Evolutionary conservation across 1,284 basidiomycete genomes (phyloP).

Genomic region (Leccinum subatratum): DNA sequence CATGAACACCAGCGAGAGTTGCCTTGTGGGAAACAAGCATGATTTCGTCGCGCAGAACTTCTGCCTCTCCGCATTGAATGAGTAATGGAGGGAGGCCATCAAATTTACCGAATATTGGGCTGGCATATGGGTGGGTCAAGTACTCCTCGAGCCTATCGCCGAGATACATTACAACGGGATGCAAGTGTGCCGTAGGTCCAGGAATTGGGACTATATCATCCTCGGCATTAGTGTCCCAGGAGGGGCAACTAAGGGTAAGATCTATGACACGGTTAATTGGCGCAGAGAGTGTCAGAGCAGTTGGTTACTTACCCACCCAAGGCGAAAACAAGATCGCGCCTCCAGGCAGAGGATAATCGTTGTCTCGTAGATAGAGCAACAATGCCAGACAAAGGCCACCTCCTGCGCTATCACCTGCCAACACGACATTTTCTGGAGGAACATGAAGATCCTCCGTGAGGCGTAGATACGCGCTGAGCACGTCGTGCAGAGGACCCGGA

Average conservation of each 20-base stretch:
- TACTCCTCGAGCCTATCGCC: conserved; percentile 82
- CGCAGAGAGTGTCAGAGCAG: not conserved
- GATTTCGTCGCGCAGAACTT: conserved; percentile 90
- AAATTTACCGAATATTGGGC: conserved; percentile 92
- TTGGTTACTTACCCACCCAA: conserved; percentile 74
- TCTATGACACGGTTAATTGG: conserved; percentile 42
- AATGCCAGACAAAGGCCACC: conserved; percentile 84
- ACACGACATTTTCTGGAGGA: conserved; percentile 82
- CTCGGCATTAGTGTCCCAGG: conserved; percentile 89
- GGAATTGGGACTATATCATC: conserved; percentile 79
- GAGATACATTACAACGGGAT: conserved; percentile 90
- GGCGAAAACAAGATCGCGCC: conserved; percentile 86
- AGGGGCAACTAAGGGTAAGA: conserved; percentile 93
- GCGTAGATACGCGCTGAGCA: conserved; percentile 81
- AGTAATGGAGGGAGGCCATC: conserved; percentile 83
- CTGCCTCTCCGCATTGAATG: conserved; percentile 91
- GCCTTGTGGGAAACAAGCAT: conserved; percentile 95
- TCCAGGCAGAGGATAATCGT: conserved; percentile 74
- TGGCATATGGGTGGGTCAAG: conserved; percentile 93
- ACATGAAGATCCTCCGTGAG: conserved; percentile 87
- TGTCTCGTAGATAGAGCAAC: conserved; percentile 89
- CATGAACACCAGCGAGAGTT: conserved; percentile 78
- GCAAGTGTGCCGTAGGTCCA: conserved; percentile 77
- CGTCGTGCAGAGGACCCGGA: conserved; percentile 91
- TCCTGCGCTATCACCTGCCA: conserved; percentile 91